Evolutionary conservation across 2,329 filamentous ascomycete genomes (phyloP), one percentile per base, ranked within the genome.

Genomic region (Tolypocladium endophyticum): DNA sequence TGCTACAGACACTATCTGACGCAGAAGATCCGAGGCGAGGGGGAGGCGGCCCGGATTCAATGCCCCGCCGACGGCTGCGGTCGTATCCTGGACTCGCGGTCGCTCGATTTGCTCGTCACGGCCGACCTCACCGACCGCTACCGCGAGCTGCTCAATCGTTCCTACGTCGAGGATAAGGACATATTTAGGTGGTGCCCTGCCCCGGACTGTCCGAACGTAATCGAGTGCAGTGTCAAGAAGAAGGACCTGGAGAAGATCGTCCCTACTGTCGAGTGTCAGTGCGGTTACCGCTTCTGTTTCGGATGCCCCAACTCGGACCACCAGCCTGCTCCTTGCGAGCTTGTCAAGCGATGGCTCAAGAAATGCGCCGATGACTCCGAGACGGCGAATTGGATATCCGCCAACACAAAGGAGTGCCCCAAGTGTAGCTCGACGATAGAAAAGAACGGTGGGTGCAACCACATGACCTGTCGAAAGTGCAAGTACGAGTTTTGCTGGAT

Each of bases 401-500:
- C 94, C 55, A 96, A 99, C 73, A 99, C 94, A 2, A 99, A 99
- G 72, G 94, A 99, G 73, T 99, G 94, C 64, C 93, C 94, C 0
- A 94, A 89, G 72, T 99, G 94, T 74, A 86, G 90, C 66, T 97
- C 93, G 2, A 99, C 94, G 0, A 99, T 99, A 53, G 94, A 99
- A 76, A 99, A 99, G 83, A 99, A 99, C 65, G 92, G 92, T 58
- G 92, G 92, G 4, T 97, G 92, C 78, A 97, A 97, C 76, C 92
- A 97, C 73, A 97, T 97, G 92, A 97, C 92, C 0, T 97, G 92
- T 72, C 82, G 92, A 60, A 97, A 97, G 74, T 97, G 92, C 78
- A 91, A 92, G 69, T 87, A 97, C 70, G 92, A 97, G 70, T 97
- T 99, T 70, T 99, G 94, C 77, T 99, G 94, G 94, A 97, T 99